Evolutionary conservation across 1,139 yeast species (phyloP).

Genomic region (Yamadazyma membranifaciens): DNA sequence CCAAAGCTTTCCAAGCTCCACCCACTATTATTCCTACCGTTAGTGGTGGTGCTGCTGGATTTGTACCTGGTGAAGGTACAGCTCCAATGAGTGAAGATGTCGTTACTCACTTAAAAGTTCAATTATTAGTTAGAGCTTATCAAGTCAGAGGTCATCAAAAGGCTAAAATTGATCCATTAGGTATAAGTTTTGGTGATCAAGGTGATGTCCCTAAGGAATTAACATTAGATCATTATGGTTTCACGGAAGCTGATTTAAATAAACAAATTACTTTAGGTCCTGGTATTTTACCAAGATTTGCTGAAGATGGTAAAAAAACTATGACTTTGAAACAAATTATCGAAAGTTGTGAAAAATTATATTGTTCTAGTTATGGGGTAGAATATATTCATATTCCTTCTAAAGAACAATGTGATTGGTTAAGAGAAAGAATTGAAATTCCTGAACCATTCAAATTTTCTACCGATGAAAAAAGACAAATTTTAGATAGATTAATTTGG

Average conservation of each 20-base stretch:
- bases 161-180: constrained; percentile 93
- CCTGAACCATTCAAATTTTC: constrained; percentile 84
- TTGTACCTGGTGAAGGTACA: constrained; percentile 40
- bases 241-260: constrained; percentile 80
- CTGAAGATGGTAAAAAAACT: constrained; percentile 61
- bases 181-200: constrained; percentile 78
- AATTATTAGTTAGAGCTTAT: constrained; percentile 94
- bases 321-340: constrained; percentile 77
- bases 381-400: constrained; percentile 98
- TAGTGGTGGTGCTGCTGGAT: constrained; percentile 68
- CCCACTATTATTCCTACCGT: constrained; percentile 81
- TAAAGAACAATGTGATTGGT: constrained; percentile 95
- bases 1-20: constrained; percentile 83
- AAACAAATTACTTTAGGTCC: constrained; percentile 91
- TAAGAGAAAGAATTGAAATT: constrained; percentile 93
- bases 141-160: constrained; percentile 98
- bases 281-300: constrained; percentile 93
- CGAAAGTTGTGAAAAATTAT: constrained; percentile 73
- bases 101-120: constrained; percentile 89
- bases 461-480: constrained; percentile 91
- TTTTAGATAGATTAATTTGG: constrained; percentile 96
- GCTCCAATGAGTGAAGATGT: constrained; percentile 53
- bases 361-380: constrained; percentile 87
- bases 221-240: constrained; percentile 88
- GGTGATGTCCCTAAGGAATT: constrained; percentile 72